Percentiles rank a stretch among this genome's conserved stretches.
Evolutionary conservation across 345 rosid species (phyloP).

Genomic region (Citropsis articulata): DNA sequence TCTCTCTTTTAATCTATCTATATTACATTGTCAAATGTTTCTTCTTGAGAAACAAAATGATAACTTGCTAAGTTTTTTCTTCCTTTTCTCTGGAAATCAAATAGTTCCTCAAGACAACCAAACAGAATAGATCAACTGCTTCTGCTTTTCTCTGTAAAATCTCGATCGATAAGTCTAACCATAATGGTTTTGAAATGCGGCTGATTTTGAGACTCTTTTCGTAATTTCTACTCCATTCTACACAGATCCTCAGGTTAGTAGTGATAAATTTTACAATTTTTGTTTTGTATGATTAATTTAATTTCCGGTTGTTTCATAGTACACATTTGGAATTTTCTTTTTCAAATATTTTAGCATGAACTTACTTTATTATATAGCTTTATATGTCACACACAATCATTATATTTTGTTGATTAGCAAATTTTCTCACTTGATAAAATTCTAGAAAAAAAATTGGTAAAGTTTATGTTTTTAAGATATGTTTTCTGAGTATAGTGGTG

Average conservation of each 20-base stretch:
- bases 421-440: neutral
- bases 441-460: neutral
- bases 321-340: neutral
- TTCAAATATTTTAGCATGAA: neutral
- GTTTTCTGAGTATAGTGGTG: slow-evolving; percentile 7
- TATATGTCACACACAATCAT: slow-evolving; percentile 8
- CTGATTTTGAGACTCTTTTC: slow-evolving; percentile 14
- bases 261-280: neutral
- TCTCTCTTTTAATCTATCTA: too few species aligned
- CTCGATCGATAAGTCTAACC: neutral
- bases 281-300: neutral
- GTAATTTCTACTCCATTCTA: slow-evolving; percentile 3
- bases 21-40: too few species aligned
- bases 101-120: slow-evolving; percentile 14
- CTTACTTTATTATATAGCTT: neutral
- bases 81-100: too few species aligned
- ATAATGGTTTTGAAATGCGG: slow-evolving; percentile 19
- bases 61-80: too few species aligned
- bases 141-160: neutral
- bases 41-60: too few species aligned
- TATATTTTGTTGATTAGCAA: neutral
- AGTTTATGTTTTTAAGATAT: slow-evolving; percentile 2
- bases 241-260: slow-evolving; percentile 47
- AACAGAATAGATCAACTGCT: neutral
- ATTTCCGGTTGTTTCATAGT: neutral